Evolutionary conservation across 1,284 basidiomycete species (phyloP), one percentile per base, ranked within the genome.

Genomic region (Ustilago shanxiensis): DNA sequence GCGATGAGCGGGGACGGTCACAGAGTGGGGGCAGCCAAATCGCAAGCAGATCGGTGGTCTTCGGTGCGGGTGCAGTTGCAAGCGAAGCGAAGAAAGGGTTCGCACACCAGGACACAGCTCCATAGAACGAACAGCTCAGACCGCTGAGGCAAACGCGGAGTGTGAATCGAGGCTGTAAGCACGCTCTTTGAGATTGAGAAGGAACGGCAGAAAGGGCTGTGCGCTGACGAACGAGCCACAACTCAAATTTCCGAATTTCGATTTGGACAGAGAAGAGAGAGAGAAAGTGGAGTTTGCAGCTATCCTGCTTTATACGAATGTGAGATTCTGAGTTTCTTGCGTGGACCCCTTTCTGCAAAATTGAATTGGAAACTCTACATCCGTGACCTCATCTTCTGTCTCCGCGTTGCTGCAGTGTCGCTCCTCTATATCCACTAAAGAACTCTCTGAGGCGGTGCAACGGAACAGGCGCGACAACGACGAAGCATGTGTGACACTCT

Each of bases 41-140:
- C 14, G 24, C 37, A 47, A n/a, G 20, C 35, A 51, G 28, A 69
- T 63, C 66, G 60, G 55, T 55, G 50, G 29, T 44, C 33, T 49
- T 68, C 60, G 60, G 66, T 68, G 60, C 37, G 29, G 6, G n/a
- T 33, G 35, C 35, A 33, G 31, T 33, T 5, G 13, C 20, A 56
- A 44, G 55, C 56, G 54, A 55, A 57, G 53, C 55, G 20, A 44
- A 44, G n/a, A 44, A 44, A 44, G 41, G 41, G 41, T 44, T 44
- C 37, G 13, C 10, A 20, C 7, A 7, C 41, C 41, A 44, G n/a
- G n/a, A 18, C 20, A 20, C 41, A 20, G 6, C 5, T 6, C 41
- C n/a, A 14, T 14, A 37, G 35, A 7, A 37, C 9, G 9, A 44
- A n/a, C 41, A 44, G 31, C 41, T 14, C 41, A 20, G n/a, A 10